Evolutionary conservation across 371 early-diverging fungal genomes (phyloP).

Genomic region (Sporodiniella umbellata): DNA sequence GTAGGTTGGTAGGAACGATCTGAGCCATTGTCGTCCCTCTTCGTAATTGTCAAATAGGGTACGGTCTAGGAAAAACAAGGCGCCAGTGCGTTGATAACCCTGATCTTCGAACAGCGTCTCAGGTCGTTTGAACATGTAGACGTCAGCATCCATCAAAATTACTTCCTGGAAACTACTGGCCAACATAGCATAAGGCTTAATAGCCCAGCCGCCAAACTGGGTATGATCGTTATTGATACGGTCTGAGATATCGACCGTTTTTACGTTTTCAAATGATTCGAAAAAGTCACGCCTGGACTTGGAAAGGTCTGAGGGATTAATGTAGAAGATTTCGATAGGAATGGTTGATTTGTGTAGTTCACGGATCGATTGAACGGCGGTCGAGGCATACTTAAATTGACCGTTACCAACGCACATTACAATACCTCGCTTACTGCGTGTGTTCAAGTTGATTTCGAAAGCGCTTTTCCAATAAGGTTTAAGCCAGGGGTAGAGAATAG

Average conservation of each 20-base stretch:
- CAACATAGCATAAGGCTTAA: slow-evolving; percentile 66
- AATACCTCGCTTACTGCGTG: slow-evolving; percentile 47
- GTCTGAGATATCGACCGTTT: slow-evolving; percentile 44
- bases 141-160: slow-evolving; percentile 76
- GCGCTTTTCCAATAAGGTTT: slow-evolving; percentile 21
- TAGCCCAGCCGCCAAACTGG: slow-evolving; percentile 56
- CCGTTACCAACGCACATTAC: slow-evolving; percentile 66
- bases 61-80: slow-evolving; percentile 66
- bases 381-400: slow-evolving; percentile 59
- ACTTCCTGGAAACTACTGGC: slow-evolving; percentile 63
- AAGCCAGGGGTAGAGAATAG: slow-evolving; percentile 27
- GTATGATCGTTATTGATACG: slow-evolving; percentile 46
- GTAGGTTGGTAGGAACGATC: slow-evolving; percentile 43
- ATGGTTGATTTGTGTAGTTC: slow-evolving; percentile 51
- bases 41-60: slow-evolving; percentile 41
- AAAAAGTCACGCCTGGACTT: slow-evolving; percentile 33
- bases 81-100: slow-evolving; percentile 55
- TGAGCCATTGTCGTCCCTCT: slow-evolving; percentile 37
- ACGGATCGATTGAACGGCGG: slow-evolving; percentile 55
- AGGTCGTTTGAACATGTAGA: slow-evolving; percentile 63
- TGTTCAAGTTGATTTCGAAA: slow-evolving; percentile 24
- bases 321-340: slow-evolving; percentile 73
- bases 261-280: slow-evolving; percentile 39
- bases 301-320: slow-evolving; percentile 54
- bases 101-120: slow-evolving; percentile 52